Base-by-base conservation (phyloP, 305 asterid genomes). In the Striga hermonthica region DNA sequence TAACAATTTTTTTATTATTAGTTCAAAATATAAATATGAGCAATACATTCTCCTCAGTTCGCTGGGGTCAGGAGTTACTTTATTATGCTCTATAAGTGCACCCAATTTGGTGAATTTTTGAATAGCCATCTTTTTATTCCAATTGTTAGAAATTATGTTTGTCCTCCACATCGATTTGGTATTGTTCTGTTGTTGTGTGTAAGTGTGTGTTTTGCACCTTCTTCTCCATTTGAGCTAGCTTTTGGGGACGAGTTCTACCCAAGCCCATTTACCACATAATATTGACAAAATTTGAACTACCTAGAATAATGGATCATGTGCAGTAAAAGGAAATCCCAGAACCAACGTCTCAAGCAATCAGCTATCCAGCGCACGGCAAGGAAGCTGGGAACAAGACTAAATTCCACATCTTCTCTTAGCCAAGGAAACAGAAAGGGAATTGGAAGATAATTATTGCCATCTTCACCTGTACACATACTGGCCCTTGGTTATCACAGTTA, bases 271-370 rank as follows among this genome's bases (percentile, higher is more conserved):
- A 65, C 37, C 44, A 57, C 63, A 67, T 36, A 72, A 16, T 9
- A 8, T 54, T 22, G 31, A 22, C 31, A 22, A 22, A 22, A 22
- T 22, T 22, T 22, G 31, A 22, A 22, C 9, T 41, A 54, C 67
- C 67, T 57, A 39, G 52, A 50, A 64, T 34, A 35, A 40, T 83
- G 72, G 56, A 64, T 53, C 34, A 59, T 88, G 84, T 88, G 84
- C 86, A 86, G 98, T 71, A 81, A 68, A 75, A 79, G 95, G 81
- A 82, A 76, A 74, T 79, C 76, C 73, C 83, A 62, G 56, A 78
- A 64, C 43, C 90, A 62, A 48, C 89, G 86, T 10, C 86, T 74
- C 79, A 91, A 86, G 79, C 86, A 62, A 62, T 82, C 80, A 68
- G 88, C 90, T 54, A 53, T 78, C 57, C 82, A 75, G 57, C 84